phyloP scores from a whole-genome alignment of 345 rosid genomes.

The thale cress (Arabidopsis thaliana) region DNA sequence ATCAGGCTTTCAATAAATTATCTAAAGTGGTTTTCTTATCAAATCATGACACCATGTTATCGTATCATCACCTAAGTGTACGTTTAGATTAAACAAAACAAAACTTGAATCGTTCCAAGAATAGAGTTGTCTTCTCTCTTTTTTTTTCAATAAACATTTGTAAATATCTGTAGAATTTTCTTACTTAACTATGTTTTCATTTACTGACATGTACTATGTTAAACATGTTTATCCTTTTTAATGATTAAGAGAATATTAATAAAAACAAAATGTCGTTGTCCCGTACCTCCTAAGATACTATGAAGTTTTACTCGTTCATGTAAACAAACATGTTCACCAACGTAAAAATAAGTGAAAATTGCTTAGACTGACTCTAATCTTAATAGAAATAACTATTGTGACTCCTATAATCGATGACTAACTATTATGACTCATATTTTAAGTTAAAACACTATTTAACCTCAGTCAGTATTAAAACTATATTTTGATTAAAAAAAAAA shows the following conservation, averaged over 20 bases:
- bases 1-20: constrained; percentile 16
- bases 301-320: background rate
- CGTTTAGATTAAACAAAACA: constrained; percentile 20
- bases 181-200: constrained; percentile 23
- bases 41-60: constrained; percentile 41
- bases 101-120: constrained; percentile 22
- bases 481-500: too few species aligned
- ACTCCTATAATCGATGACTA: too few species aligned
- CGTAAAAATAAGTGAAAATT: background rate
- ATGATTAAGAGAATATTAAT: background rate
- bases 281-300: background rate
- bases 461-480: too few species aligned
- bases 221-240: background rate
- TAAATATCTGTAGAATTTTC: constrained; percentile 8
- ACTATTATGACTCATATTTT: too few species aligned
- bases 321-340: background rate
- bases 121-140: background rate
- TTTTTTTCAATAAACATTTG: background rate
- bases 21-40: background rate
- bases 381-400: too few species aligned
- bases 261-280: constrained; percentile 1
- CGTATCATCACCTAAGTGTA: constrained; percentile 4
- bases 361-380: too few species aligned
- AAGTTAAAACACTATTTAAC: too few species aligned
- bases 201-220: background rate